phyloP scores from a whole-genome alignment of 2,329 filamentous ascomycete genomes.

The Corinectria fuckeliana region DNA sequence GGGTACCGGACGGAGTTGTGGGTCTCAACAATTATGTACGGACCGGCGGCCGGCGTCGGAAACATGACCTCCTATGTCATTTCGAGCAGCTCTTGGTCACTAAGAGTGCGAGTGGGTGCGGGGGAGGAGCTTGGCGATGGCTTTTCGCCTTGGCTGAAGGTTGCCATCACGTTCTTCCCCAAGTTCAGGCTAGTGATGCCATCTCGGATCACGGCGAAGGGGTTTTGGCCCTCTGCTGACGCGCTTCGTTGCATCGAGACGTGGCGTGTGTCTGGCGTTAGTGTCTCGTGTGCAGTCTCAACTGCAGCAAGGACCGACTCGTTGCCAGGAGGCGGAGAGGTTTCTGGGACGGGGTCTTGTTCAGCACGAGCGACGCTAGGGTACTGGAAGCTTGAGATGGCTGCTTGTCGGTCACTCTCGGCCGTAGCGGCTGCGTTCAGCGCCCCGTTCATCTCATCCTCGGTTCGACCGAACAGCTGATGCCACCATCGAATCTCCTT shows the following conservation, averaged over 20 bases:
- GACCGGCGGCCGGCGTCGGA: constrained; percentile 37
- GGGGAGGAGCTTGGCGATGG: constrained; percentile 25
- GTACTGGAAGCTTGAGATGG: constrained; percentile 44
- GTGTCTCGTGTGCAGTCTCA: constrained; percentile 62
- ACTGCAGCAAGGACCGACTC: constrained; percentile 65
- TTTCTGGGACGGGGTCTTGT: constrained; percentile 44
- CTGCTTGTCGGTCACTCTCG: constrained; percentile 49
- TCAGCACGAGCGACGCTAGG: constrained; percentile 36
- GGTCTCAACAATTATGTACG: constrained; percentile 44
- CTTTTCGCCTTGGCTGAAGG: constrained; percentile 39
- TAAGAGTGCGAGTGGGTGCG: constrained; percentile 33
- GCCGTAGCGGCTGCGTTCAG: constrained; percentile 61
- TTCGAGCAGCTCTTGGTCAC: constrained; percentile 53
- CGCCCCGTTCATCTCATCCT: constrained; percentile 89
- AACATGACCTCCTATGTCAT: constrained; percentile 55
- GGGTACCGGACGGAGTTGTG: constrained; percentile 33
- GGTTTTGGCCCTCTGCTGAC: constrained; percentile 52
- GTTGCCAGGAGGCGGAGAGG: constrained; percentile 47
- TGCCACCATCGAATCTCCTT: constrained; percentile 93
- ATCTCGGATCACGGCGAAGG: constrained; percentile 55
- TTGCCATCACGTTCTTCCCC: constrained; percentile 53
- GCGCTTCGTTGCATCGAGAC: constrained; percentile 51
- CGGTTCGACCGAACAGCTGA: constrained; percentile 82
- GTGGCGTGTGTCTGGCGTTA: constrained; percentile 51
- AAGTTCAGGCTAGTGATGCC: constrained; percentile 56